Base-by-base conservation (phyloP, 139 green algal species). In the Chlamydomonas urium region DNA sequence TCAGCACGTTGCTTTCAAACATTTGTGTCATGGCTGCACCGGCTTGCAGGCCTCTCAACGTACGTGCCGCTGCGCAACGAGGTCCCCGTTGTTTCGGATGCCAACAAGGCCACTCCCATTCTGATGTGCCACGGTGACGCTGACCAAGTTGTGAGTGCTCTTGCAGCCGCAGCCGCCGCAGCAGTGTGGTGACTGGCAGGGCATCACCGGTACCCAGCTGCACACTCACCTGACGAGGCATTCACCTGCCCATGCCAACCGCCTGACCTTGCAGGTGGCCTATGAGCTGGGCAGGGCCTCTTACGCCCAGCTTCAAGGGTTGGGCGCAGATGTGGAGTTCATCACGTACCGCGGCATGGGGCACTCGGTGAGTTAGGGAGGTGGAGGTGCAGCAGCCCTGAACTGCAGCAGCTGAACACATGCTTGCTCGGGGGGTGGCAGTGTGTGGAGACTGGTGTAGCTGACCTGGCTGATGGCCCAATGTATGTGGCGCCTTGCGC, bases 61-160 rank as follows among this genome's bases (percentile, higher is more conserved):
- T 94, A 88, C 69, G 34, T 94, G 50, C 83, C 86, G 0, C 73
- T 94, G 63, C 48, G 79, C 34, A 83, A 86, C 6, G 76, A 91
- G 66, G 37, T 60, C 24, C 80, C 81, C 1, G 10, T 90, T 0
- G 10, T 92, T 14, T 91, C 84, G 4, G 73, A 78, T 37, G 80
- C 71, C n/a, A 94, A 94, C 71, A 72, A 68, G 34, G 33, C 8
- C 56, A 80, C 68, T 5, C 73, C 71, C 1, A 28, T 82, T 5
- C 48, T 78, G 5, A 78, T 82, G 76, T 69, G 65, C 66, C 71
- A 75, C 60, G 76, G 71, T 1, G 66, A 69, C 29, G 47, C 47
- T 23, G 71, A 78, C 33, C 35, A 74, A 47, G 69, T 75, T 28
- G 69, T 81, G 37, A 71, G 62, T 59, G 28, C 8, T 21, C 4